These are phyloP conservation scores for Aureobasidium sp. DNA, from an alignment of 2,329 filamentous ascomycete genomes.

Conservation along the genomic window DNA sequence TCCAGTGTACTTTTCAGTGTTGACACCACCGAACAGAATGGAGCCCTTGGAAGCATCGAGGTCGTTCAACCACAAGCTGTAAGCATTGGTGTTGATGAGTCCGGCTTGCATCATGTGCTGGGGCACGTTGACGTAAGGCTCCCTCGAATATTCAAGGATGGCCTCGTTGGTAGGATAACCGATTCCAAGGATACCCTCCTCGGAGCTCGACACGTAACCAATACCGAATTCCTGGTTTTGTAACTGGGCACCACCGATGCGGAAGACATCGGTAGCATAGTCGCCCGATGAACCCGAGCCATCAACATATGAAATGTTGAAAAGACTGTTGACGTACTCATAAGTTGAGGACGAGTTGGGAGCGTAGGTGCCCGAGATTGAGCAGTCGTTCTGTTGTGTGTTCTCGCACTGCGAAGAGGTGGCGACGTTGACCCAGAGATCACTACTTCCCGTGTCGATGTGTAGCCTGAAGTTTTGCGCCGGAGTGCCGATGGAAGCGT, in stretches of 20 bases:
- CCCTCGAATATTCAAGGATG: constrained; percentile 49
- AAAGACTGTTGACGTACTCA: constrained; percentile 61
- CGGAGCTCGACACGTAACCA: constrained; percentile 53
- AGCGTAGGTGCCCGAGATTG: constrained; percentile 56
- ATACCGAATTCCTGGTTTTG: constrained; percentile 61
- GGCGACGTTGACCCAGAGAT: constrained; percentile 59
- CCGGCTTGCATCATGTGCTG: constrained; percentile 55
- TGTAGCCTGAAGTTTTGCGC: constrained; percentile 47
- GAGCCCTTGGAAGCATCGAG: constrained; percentile 56
- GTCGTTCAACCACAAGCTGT: constrained; percentile 58
- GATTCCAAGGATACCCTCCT: constrained; percentile 72
- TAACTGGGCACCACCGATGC: constrained; percentile 48
- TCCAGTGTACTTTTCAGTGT: constrained; percentile 64
- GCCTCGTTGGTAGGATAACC: constrained; percentile 77
- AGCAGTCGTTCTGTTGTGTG: constrained; percentile 42
- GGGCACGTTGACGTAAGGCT: constrained; percentile 53
- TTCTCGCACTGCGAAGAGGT: constrained; percentile 52
- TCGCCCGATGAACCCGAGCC: constrained; percentile 69
- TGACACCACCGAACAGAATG: constrained; percentile 74
- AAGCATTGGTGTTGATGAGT: constrained; percentile 55
- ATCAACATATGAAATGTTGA: constrained; percentile 85
- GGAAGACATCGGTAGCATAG: constrained; percentile 68
- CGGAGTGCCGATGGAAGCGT: constrained; percentile 50
- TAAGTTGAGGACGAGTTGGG: constrained; percentile 70
- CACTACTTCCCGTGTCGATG: constrained; percentile 56